Evolutionary conservation across 129 eudicot genomes (phyloP), one percentile per base, ranked within the genome.

Genomic region (Centella asiatica): DNA sequence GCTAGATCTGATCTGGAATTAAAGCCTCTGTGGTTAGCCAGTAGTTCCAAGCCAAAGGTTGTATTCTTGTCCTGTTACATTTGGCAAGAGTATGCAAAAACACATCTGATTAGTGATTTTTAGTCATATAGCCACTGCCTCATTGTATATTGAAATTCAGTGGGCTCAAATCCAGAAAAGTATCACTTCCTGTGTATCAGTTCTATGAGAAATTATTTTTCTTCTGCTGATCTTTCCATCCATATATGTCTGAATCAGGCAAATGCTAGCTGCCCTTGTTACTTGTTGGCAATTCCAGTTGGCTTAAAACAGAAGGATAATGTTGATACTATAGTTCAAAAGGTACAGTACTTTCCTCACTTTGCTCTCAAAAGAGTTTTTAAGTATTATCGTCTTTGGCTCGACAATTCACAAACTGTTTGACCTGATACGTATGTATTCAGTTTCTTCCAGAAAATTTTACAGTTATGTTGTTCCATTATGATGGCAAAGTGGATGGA

Each of bases 361-460:
- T 39, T 61, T 53, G 32, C 55, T 2, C 47, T 55, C 45, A 45
- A 24, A 69, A 45, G 20, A n/a, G n/a, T n/a, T 22, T 63, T 17
- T 53, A n/a, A 25, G 39, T 62, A 31, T 12, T 28, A 27, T 27
- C 1, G 26, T 23, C 29, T 40, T 44, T 57, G 17, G 46, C 26
- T 42, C 37, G 56, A 31, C 37, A 27, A 51, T 31, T 57, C 50
- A 62, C 42, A n/a, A 61, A 74, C 15, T 14, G 23, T 60, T 67
- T 36, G 31, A 66, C 65, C 69, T 76, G 40, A 71, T 67, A 71
- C 42, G 14, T 11, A 46, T 39, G 58, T 28, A 69, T 82, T 75
- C 94, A 90, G 97, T 90, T 90, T 81, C 94, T 90, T 73, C 52
- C 87, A 78, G 97, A 75, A 69, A 86, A 90, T 73, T 90, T 90